A percentile compares a stretch with the other conserved stretches of the same genome.
Conservation (phyloP, 176 grass and related monocot species). For the Dactylis glomerata region DNA sequence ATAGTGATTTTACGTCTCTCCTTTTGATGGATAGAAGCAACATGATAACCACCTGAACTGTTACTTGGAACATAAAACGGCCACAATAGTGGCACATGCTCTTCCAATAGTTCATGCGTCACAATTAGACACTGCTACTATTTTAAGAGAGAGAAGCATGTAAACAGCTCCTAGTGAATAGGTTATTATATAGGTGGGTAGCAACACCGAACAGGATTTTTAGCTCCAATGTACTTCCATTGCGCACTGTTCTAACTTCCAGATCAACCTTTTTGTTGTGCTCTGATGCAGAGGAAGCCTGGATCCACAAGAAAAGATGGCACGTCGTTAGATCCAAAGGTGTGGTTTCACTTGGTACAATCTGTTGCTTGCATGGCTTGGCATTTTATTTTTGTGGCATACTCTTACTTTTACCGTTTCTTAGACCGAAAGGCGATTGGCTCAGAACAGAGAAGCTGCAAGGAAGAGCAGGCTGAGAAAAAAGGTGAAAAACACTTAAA, state of each 20-base stretch:
- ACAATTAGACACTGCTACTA: constrained; percentile 13
- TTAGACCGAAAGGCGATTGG: constrained; percentile 78
- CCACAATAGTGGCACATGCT: constrained; percentile 11
- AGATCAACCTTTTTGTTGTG: constrained; percentile 17
- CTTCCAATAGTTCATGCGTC: neutral
- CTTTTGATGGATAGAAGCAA: constrained; percentile 16
- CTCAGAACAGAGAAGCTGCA: constrained; percentile 97
- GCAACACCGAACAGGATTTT: constrained; percentile 23
- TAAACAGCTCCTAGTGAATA: constrained; percentile 24
- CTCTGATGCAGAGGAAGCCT: constrained; percentile 62
- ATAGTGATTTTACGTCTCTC: neutral
- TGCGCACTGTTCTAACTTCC: constrained; percentile 19
- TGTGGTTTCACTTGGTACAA: constrained; percentile 29
- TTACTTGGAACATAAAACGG: constrained; percentile 10
- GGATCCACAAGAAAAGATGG: constrained; percentile 65
- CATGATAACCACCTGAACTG: constrained; percentile 14
- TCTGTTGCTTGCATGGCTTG: constrained; percentile 25
- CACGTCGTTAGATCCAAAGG: constrained; percentile 69
- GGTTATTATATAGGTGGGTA: neutral
- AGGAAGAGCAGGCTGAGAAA: constrained; percentile 96
- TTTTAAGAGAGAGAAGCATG: neutral
- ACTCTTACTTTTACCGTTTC: constrained; percentile 26
- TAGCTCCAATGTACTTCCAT: constrained; percentile 14
- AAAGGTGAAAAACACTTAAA: constrained; percentile 51
- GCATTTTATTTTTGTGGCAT: neutral